Evolutionary conservation across 2,329 filamentous ascomycete species (phyloP).

Genomic region (Chaetomiaceae sp.): DNA sequence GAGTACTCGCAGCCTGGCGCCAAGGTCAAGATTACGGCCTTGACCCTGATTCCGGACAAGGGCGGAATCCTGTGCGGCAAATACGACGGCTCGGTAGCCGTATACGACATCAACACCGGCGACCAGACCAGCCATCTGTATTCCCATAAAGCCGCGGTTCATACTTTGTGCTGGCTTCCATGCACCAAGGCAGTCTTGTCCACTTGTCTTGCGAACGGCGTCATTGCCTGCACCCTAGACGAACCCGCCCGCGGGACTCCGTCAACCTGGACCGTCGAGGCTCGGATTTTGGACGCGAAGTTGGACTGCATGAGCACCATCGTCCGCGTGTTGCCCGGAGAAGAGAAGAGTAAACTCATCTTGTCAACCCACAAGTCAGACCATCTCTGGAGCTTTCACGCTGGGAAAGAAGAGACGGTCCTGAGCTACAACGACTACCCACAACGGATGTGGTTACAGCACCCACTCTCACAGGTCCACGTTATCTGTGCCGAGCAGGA

Average conservation of each 20-base stretch:
- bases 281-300: background rate
- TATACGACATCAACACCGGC: slow-evolving; percentile 6
- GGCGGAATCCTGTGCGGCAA: slow-evolving; percentile 1
- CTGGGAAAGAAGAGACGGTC: background rate
- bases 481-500: background rate
- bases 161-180: background rate
- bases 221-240: background rate
- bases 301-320: slow-evolving; percentile 1
- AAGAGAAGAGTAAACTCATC: background rate
- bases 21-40: background rate
- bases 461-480: slow-evolving; percentile 1
- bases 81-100: background rate
- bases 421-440: background rate
- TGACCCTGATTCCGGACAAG: background rate
- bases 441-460: slow-evolving; percentile 3
- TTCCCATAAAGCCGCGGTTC: background rate
- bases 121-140: background rate
- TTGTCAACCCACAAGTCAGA: slow-evolving; percentile 7
- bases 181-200: background rate
- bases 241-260: background rate
- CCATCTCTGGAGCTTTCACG: slow-evolving; percentile 9
- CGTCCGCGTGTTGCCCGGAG: background rate
- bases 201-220: background rate
- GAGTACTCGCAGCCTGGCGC: background rate
- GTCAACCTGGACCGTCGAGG: background rate